Conservation (phyloP, 306 rosid genomes). For the Coriaria nepalensis region DNA sequence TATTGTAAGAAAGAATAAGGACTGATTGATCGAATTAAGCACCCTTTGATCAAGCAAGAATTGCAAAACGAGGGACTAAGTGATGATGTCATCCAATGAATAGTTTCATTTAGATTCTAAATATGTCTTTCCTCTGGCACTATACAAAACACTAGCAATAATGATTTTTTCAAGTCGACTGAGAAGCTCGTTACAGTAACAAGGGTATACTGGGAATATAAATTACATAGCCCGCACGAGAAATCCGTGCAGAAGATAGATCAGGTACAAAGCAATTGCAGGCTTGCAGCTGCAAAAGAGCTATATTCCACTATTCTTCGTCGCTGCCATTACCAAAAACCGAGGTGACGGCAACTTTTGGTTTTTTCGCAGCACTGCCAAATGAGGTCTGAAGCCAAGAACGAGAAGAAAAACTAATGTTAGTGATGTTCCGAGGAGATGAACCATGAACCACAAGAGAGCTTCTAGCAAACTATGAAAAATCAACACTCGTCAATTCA, state of each 20-base stretch:
- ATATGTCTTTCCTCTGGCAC: too few species aligned
- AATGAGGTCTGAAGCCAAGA: slow-evolving; percentile 27
- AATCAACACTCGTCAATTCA: neutral
- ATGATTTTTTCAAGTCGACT: too few species aligned
- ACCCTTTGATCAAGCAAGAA: too few species aligned
- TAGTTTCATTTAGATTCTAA: too few species aligned
- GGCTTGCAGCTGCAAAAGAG: slow-evolving; percentile 9
- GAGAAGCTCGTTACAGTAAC: too few species aligned
- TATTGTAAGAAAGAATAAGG: too few species aligned
- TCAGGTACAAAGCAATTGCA: slow-evolving; percentile 12
- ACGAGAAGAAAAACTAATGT: neutral
- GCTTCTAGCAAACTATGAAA: neutral
- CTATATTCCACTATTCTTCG: slow-evolving; percentile 31
- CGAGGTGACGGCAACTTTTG: slow-evolving; percentile 36
- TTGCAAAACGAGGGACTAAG: too few species aligned
- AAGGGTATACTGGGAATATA: too few species aligned
- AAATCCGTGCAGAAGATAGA: slow-evolving; percentile 3
- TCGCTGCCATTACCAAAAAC: slow-evolving; percentile 57
- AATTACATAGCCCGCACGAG: neutral
- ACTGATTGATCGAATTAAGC: too few species aligned
- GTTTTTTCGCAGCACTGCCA: slow-evolving; percentile 46
- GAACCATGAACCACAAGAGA: neutral
- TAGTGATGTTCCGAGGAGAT: neutral
- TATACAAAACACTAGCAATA: too few species aligned
- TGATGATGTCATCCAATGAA: too few species aligned